Evolutionary conservation across 768 basidiomycete species (phyloP), one percentile per base, ranked within the genome.

Genomic region (Trametes gibbosa): DNA sequence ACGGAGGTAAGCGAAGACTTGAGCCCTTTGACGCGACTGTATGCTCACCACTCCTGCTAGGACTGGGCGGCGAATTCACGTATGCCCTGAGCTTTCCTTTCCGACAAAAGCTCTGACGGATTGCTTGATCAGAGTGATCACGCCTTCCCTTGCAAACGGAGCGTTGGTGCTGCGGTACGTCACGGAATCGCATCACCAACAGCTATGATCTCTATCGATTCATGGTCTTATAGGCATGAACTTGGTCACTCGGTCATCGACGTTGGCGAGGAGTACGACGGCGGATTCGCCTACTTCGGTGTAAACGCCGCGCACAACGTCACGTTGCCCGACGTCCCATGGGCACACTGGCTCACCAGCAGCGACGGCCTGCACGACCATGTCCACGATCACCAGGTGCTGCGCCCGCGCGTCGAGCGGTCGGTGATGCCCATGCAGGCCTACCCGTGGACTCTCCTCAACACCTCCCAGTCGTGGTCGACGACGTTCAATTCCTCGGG

Each of bases 221-320:
- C 14, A 21, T 8, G 13, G 19, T 25, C 16, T 43, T 14, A 12
- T 32, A 73, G 72, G 6, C 90, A 90, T 65, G 90, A 91, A 70
- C 81, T 91, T 1, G 90, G 90, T 0, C 90, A 92, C 72, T 89
- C 87, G 23, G 82, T 91, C 48, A 88, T 91, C 64, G 74, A 82
- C 7, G 85, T 90, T 19, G 90, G 90, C 4, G 90, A 92, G 72
- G 90, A 91, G 73, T 91, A 92, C 67, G 90, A 92, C 63, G 90
- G 89, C 13, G 90, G 88, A 4, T 83, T 72, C 60, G 85, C 77
- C 3, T 92, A 92, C 70, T 89, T 79, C 64, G 90, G 90, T 16
- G 77, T 79, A 35, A 89, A 92, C 65, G 81, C 87, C 3, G 77
- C 78, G 25, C 73, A 79, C 45, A 69, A 83, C 61, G 25, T 25